phyloP scores from a whole-genome alignment of 805 yeast genomes.

The Starmerella apicola region DNA sequence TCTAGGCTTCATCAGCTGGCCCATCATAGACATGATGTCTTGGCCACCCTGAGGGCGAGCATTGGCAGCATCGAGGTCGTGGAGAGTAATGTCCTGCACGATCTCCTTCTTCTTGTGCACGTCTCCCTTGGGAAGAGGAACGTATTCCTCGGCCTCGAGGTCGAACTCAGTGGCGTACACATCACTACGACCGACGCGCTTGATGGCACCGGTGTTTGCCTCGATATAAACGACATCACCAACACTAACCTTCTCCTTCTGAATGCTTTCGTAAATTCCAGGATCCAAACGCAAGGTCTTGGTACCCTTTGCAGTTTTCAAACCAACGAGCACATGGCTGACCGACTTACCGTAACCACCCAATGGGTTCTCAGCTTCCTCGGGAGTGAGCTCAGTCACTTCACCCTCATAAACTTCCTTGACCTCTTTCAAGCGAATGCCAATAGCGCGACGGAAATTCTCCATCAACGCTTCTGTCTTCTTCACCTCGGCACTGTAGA shows the following conservation, averaged over 20 bases:
- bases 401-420: constrained; percentile 98
- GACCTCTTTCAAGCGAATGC: constrained; percentile 88
- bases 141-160: constrained; percentile 96
- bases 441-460: constrained; percentile 91
- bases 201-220: constrained; percentile 94
- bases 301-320: constrained; percentile 84
- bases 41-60: constrained; percentile 97
- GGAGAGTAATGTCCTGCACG: constrained; percentile 92
- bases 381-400: constrained; percentile 89
- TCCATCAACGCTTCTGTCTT: constrained; percentile 96
- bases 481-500: constrained; percentile 90
- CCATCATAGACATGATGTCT: constrained; percentile 91
- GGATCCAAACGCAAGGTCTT: constrained; percentile 85
- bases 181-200: constrained; percentile 95
- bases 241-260: constrained; percentile 83
- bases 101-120: constrained; percentile 96
- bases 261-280: constrained; percentile 82
- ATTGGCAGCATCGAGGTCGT: constrained; percentile 92
- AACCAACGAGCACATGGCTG: constrained; percentile 83
- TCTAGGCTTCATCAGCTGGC: constrained; percentile 87
- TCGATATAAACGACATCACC: constrained; percentile 97
- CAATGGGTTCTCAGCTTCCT: constrained; percentile 89
- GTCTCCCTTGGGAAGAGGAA: constrained; percentile 97
- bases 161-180: constrained; percentile 98
- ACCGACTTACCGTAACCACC: constrained; percentile 98